These are phyloP conservation scores for Suhomyces maxii DNA, from an alignment of 1,139 yeast genomes.

Conservation along the genomic window DNA sequence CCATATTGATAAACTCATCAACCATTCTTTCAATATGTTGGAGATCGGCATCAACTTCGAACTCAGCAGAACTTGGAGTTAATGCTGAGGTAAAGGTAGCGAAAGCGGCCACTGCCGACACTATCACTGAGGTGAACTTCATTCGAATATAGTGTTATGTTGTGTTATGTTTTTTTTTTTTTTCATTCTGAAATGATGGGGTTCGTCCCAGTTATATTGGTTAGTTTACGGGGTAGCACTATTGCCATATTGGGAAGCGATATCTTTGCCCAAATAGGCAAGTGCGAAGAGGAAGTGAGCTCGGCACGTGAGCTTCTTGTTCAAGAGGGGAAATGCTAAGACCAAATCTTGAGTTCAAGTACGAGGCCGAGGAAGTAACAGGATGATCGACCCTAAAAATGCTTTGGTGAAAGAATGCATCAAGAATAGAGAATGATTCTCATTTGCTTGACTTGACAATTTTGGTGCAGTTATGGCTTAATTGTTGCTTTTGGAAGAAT, in stretches of 20 bases:
- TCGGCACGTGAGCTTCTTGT: too few species aligned
- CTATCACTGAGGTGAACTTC: neutral
- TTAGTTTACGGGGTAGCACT: neutral
- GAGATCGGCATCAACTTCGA: neutral
- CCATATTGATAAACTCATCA: constrained; percentile 1
- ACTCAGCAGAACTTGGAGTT: neutral
- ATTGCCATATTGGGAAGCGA: constrained; percentile 10
- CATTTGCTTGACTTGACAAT: too few species aligned
- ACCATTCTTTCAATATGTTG: constrained; percentile 3
- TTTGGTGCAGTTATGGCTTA: too few species aligned
- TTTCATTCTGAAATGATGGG: neutral
- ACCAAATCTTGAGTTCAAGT: too few species aligned
- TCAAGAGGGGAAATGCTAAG: too few species aligned
- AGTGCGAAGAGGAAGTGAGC: neutral
- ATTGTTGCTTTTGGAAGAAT: constrained; percentile 2
- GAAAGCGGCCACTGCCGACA: constrained; percentile 1
- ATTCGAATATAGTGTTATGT: neutral
- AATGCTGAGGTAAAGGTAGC: constrained; percentile 1
- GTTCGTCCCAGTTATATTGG: constrained; percentile 2
- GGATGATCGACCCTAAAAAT: too few species aligned
- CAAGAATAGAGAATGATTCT: too few species aligned
- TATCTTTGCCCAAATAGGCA: constrained; percentile 11
- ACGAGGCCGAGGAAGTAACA: too few species aligned
- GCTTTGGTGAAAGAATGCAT: too few species aligned
- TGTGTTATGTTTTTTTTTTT: neutral